phyloP scores from a whole-genome alignment of 495 filamentous ascomycete genomes.

The Podospora tetraspora region DNA sequence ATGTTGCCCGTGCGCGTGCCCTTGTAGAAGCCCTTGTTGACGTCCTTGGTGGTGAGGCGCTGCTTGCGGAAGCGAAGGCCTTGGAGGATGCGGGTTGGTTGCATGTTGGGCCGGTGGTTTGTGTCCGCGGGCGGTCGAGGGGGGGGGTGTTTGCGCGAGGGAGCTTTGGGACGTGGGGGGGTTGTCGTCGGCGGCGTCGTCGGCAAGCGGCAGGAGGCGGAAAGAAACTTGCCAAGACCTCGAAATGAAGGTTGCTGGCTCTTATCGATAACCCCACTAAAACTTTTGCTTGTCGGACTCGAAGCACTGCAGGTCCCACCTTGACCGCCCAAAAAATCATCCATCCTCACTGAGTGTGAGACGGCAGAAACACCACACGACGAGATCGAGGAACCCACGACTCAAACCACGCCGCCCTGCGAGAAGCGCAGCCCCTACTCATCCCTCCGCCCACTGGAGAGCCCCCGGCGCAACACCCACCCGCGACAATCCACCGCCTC shows the following conservation, averaged over 20 bases:
- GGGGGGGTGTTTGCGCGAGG: not conserved
- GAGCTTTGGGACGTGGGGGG: not conserved
- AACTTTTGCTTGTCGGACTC: not conserved
- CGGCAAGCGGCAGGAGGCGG: not conserved
- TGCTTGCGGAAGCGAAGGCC: slow-evolving; percentile 58
- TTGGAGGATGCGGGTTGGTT: slow-evolving; percentile 67
- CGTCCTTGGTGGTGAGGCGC: slow-evolving; percentile 81
- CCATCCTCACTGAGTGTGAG: not conserved
- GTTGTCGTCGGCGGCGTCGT: not conserved
- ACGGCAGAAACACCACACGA: slow-evolving; percentile 24
- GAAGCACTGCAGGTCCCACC: slow-evolving; percentile 6
- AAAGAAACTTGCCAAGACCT: not conserved
- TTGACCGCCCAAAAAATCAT: slow-evolving; percentile 30
- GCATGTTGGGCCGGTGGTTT: slow-evolving; percentile 36
- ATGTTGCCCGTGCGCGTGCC: slow-evolving; percentile 82
- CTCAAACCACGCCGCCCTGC: not conserved
- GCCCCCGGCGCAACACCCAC: too few species aligned
- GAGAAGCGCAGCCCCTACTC: not conserved
- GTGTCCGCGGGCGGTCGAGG: not conserved
- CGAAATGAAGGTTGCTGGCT: not conserved
- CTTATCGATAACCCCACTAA: not conserved
- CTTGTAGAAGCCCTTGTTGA: slow-evolving; percentile 94
- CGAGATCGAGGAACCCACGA: not conserved
- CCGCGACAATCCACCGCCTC: not conserved
- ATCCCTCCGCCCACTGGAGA: not conserved